Base-by-base conservation (phyloP, 2,329 filamentous ascomycete species). In the Tympanopsis confertula region DNA sequence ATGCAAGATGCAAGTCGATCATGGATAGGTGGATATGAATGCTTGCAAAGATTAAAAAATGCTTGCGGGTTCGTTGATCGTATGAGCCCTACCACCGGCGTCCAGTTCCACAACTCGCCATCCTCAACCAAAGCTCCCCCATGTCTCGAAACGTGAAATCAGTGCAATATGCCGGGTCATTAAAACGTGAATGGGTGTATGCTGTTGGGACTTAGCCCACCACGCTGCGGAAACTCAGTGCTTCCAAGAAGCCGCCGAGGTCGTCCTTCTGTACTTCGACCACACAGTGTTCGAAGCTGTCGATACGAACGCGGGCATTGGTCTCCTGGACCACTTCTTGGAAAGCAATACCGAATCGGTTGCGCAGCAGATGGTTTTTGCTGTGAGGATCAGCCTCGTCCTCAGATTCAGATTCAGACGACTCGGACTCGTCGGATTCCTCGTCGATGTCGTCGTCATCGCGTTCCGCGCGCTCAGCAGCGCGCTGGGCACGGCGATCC, bases 261-360 rank as follows among this genome's bases (percentile, higher is more conserved):
- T 82, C 78, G 48, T 82, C 78, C 56, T 80, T 81, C 50, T 66
- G 65, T 20, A 82, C 76, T 53, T 82, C 78, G 19, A 82, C 76
- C 14, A 82, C 77, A 46, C 73, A 78, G 44, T 80, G 74, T 50
- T 82, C 78, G 48, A 82, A 82, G 42, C 69, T 76, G 47, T 82
- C 78, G 47, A 82, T 78, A 39, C 74, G 59, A 13, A 82, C 75
- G 20, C 75, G 54, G 0, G 77, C 74, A 14, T 72, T 75, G 13
- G 77, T 82, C 54, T 80, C 74, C 40, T 75, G 67, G 0, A 80
- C 74, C 2, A 82, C 78, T 49, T 80, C 76, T 47, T 81, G 74
- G 50, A 82, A 82, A 5, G 77, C 78, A 45, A 76, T 74, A 2
- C 77, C 78, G 44, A 82, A 82, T 5, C 71, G 61, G 50, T 82